A percentile compares a stretch with the other conserved stretches of the same genome.
phyloP scores from a whole-genome alignment of 2,329 filamentous ascomycete genomes.

The Arthrobotrys entomopaga region DNA sequence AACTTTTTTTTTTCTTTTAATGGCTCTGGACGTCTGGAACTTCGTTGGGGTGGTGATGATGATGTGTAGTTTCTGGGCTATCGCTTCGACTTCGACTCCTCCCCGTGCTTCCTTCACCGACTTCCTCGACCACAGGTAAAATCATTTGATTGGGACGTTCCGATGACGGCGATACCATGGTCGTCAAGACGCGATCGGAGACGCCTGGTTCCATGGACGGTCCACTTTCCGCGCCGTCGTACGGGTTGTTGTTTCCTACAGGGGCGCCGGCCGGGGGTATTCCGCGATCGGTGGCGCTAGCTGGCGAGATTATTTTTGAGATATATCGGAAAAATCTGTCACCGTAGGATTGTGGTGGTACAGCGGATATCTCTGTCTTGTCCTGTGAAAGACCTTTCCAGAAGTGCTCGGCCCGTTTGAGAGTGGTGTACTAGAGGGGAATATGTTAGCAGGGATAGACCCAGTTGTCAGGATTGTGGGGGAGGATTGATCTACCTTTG shows the following conservation, averaged over 20 bases:
- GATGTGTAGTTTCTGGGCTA: slow-evolving; percentile 55
- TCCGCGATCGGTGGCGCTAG: slow-evolving; percentile 69
- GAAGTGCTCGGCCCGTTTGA: slow-evolving; percentile 96
- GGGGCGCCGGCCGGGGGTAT: slow-evolving; percentile 61
- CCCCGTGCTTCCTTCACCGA: slow-evolving; percentile 70
- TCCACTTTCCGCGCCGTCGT: slow-evolving; percentile 40
- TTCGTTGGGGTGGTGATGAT: slow-evolving; percentile 42
- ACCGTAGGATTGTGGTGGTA: slow-evolving; percentile 89
- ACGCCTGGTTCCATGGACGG: slow-evolving; percentile 67
- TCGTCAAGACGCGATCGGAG: slow-evolving; percentile 70
- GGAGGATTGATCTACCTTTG: slow-evolving; percentile 71
- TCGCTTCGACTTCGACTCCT: slow-evolving; percentile 57
- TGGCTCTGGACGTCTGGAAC: slow-evolving; percentile 46
- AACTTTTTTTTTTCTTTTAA: slow-evolving; percentile 14
- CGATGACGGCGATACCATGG: slow-evolving; percentile 67
- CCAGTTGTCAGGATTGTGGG: slow-evolving; percentile 43
- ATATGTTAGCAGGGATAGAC: slow-evolving; percentile 58
- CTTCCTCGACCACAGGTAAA: slow-evolving; percentile 89
- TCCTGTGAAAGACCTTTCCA: slow-evolving; percentile 92
- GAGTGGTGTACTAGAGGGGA: slow-evolving; percentile 78
- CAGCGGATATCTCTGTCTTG: slow-evolving; percentile 87
- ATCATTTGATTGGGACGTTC: slow-evolving; percentile 67
- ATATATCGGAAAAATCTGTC: slow-evolving; percentile 95
- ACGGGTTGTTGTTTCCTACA: slow-evolving; percentile 26
- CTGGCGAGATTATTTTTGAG: slow-evolving; percentile 86